Conservation (phyloP, 1,284 basidiomycete genomes). For the Pisolithus thermaeus region DNA sequence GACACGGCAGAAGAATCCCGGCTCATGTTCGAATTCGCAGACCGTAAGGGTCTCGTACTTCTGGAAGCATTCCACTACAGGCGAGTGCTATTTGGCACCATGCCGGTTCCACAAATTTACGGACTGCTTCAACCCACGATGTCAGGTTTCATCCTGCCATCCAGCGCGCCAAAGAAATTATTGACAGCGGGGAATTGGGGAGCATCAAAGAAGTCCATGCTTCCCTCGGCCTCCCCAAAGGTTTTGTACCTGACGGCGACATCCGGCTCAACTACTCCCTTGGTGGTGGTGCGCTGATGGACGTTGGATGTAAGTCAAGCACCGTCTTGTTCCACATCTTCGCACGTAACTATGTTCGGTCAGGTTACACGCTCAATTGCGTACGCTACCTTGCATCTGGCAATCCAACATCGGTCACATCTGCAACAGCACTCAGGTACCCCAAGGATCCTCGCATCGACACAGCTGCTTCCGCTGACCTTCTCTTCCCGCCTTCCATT, state of each 20-base stretch:
- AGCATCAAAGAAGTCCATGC: conserved; percentile 37
- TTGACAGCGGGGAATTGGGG: conserved; percentile 49
- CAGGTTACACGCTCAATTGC: conserved; percentile 32
- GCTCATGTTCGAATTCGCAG: conserved; percentile 50
- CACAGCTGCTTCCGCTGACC: conserved; percentile 31
- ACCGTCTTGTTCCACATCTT: not conserved
- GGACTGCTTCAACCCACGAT: not conserved
- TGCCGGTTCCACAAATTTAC: not conserved
- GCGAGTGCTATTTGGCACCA: conserved; percentile 20
- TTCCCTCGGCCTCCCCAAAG: conserved; percentile 30
- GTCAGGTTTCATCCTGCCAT: conserved; percentile 56
- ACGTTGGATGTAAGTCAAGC: conserved; percentile 49
- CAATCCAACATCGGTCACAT: conserved; percentile 32
- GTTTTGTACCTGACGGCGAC: conserved; percentile 37
- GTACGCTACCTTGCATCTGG: conserved; percentile 37
- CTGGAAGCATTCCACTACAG: conserved; percentile 63
- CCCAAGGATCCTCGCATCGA: conserved; percentile 32
- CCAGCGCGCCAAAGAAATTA: conserved; percentile 47
- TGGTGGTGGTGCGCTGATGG: conserved; percentile 66
- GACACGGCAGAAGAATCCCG: conserved; percentile 56
- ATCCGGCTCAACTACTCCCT: conserved; percentile 54
- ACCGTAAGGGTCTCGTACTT: conserved; percentile 47
- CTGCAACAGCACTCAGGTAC: conserved; percentile 26
- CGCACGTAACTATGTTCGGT: not conserved
- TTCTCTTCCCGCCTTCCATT: conserved; percentile 31